Evolutionary conservation across 2,329 filamentous ascomycete species (phyloP), one percentile per base, ranked within the genome.

Genomic region (Cladosporium oxysporum): DNA sequence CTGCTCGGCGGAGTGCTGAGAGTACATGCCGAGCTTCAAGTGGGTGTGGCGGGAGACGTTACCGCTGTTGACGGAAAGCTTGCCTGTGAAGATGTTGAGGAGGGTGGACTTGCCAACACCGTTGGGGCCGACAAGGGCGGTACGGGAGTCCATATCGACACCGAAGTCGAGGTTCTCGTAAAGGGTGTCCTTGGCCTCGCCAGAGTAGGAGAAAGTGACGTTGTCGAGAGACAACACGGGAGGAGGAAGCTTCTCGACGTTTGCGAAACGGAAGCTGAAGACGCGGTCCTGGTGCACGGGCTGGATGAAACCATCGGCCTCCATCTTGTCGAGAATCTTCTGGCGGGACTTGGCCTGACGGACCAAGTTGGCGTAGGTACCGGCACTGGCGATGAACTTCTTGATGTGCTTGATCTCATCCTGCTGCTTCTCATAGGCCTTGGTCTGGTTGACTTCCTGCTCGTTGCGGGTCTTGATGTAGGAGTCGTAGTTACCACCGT

Each of bases 261-360:
- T 93, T 72, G 95, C 95, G 80, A 99, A 99, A 76, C 94, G 90
- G 90, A 99, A 99, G 66, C 90, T 94, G 84, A 99, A 99, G 77
- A 97, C 90, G 69, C 88, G 87, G 82, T 99, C 95, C 70, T 87
- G 82, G 65, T 85, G 81, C 69, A 99, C 93, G 66, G 92, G 91
- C 82, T 99, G 90, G 78, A 99, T 98, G 81, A 98, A 95, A 72
- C 95, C 95, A 76, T 99, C 95, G 74, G 96, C 95, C 86, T 98
- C 94, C 95, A 99, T 99, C 90, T 99, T 99, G 87, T 99, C 95
- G 72, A 98, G 87, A 81, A 98, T 98, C 92, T 99, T 99, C 83
- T 99, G 95, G 71, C 95, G 90, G 52, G 95, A 98, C 87, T 99
- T 99, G 82, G 96, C 96, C 83, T 99, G 95, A 80, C 92, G 88